A percentile compares a stretch with the other conserved stretches of the same genome.
phyloP scores from a whole-genome alignment of 805 yeast genomes.

The Wickerhamiella lipophila region DNA sequence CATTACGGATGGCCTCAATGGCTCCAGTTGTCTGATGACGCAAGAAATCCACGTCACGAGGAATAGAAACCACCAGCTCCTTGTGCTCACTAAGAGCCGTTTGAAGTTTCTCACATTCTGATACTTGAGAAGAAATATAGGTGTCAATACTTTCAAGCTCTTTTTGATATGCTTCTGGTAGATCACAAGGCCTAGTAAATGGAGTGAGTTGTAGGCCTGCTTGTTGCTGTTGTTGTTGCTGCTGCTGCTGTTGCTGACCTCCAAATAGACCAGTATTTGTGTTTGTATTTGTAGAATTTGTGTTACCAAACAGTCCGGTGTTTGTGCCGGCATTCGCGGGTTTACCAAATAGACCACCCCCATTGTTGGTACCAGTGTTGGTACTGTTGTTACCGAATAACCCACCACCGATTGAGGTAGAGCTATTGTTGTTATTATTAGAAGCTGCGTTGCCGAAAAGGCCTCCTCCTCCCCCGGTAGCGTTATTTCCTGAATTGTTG shows the following conservation, averaged over 20 bases:
- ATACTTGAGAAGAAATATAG: constrained; percentile 41
- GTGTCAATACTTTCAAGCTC: constrained; percentile 44
- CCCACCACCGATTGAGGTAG: constrained; percentile 5
- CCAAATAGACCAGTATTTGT: constrained; percentile 1
- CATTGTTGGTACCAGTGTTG: constrained; percentile 5
- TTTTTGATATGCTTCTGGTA: constrained; percentile 40
- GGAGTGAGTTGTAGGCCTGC: constrained; percentile 35
- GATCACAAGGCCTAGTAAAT: constrained; percentile 46
- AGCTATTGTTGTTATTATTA: not conserved
- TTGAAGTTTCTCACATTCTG: constrained; percentile 40
- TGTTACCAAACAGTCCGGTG: constrained; percentile 10
- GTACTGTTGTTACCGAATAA: constrained; percentile 5
- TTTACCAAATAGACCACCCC: constrained; percentile 25
- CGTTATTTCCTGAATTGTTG: not conserved
- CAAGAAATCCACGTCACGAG: constrained; percentile 43
- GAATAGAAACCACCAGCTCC: constrained; percentile 35
- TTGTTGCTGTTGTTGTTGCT: constrained; percentile 21
- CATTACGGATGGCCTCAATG: constrained; percentile 41
- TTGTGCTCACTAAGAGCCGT: constrained; percentile 33
- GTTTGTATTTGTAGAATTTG: not conserved
- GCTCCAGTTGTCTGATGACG: constrained; percentile 38
- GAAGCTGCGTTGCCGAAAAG: constrained; percentile 2
- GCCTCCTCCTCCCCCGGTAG: not conserved
- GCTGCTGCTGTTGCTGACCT: constrained; percentile 16
- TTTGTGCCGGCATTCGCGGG: constrained; percentile 9